A percentile compares a stretch with the other conserved stretches of the same genome.
Conservation (phyloP, 169 alveolate species). For the Nephromyces sp. region DNA sequence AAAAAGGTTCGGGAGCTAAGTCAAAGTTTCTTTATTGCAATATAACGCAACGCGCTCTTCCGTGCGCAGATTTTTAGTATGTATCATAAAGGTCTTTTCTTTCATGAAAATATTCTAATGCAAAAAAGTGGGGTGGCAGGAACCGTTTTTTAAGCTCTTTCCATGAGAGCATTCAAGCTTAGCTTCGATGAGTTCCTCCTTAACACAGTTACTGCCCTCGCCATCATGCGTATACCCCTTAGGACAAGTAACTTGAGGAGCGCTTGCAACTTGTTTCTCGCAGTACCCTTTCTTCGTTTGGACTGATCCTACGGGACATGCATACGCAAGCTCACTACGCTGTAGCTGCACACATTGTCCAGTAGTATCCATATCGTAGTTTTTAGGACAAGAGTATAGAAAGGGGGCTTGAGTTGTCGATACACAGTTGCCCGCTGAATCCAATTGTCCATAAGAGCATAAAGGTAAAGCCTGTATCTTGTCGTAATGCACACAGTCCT, state of each 20-base stretch:
- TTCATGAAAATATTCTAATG: no score
- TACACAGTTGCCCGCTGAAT: neutral
- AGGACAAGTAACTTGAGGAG: neutral
- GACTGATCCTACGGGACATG: neutral
- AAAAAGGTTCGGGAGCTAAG: no score
- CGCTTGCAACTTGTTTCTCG: neutral
- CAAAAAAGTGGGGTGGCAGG: no score
- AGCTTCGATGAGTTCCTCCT: neutral
- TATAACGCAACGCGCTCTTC: no score
- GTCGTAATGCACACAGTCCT: neutral
- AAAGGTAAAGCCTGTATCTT: neutral
- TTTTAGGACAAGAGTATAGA: neutral
- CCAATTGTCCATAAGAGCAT: neutral
- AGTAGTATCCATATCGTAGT: neutral
- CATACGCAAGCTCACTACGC: neutral
- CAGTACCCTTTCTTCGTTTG: neutral
- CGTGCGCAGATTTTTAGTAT: no score
- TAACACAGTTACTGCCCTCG: neutral
- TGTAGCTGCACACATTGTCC: neutral
- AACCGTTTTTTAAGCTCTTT: neutral
- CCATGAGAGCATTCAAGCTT: neutral
- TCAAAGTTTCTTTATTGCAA: no score
- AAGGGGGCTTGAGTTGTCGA: neutral
- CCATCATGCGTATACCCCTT: neutral
- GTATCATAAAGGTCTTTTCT: no score